Percentiles rank a stretch among this genome's conserved stretches.
These are phyloP conservation scores for Vanrija pseudolonga DNA, from an alignment of 1,284 basidiomycete genomes.

Conservation along the genomic window DNA sequence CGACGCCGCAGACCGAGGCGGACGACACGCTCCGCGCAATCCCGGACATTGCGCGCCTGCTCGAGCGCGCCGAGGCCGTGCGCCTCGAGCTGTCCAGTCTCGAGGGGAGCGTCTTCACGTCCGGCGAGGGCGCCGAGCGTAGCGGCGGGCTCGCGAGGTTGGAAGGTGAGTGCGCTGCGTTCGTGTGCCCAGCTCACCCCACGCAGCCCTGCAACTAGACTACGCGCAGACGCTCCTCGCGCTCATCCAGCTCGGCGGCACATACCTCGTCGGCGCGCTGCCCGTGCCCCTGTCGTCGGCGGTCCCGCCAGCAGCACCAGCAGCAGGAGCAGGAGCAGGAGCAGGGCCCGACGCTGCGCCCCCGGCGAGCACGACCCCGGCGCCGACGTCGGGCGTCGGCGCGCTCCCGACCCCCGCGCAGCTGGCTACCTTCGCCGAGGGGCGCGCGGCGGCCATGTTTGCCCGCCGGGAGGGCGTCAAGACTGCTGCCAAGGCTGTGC, in stretches of 20 bases:
- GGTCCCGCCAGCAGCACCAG: background rate
- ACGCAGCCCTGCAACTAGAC: constrained; percentile 12
- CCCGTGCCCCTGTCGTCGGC: constrained; percentile 10
- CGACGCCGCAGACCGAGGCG: background rate
- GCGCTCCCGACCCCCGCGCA: constrained; percentile 1
- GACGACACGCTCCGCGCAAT: constrained; percentile 15
- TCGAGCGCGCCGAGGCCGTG: constrained; percentile 16
- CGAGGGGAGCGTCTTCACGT: constrained; percentile 3
- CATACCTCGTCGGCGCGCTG: constrained; percentile 20
- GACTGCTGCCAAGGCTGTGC: constrained; percentile 11
- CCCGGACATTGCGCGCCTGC: constrained; percentile 3
- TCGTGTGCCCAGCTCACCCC: too few relatives aligned
- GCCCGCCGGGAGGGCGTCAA: constrained; percentile 14
- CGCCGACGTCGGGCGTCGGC: background rate
- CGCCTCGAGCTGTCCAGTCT: constrained; percentile 1
- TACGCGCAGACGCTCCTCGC: constrained; percentile 20
- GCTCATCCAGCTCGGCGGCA: constrained; percentile 12
- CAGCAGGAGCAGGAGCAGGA: background rate
- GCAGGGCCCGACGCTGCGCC: background rate
- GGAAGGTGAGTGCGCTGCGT: constrained; percentile 1
- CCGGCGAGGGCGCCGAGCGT: background rate
- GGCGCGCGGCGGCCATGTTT: constrained; percentile 13
- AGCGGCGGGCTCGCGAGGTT: background rate
- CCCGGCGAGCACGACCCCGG: background rate
- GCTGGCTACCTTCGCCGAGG: constrained; percentile 15